phyloP scores from a whole-genome alignment of 768 basidiomycete species.

The Boletus tylopilopsis region DNA sequence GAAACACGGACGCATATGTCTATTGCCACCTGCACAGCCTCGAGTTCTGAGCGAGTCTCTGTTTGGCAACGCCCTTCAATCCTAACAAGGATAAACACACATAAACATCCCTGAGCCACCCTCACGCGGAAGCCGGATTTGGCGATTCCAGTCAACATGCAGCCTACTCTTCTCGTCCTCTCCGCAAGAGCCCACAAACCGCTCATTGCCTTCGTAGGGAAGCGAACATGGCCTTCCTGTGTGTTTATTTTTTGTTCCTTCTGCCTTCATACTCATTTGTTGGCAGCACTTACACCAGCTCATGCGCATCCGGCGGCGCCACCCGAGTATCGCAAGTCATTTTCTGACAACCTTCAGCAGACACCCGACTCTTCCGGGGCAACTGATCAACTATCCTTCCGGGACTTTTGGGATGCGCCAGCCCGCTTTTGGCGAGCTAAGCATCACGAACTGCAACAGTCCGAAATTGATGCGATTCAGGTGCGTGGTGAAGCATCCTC shows the following conservation, averaged over 20 bases:
- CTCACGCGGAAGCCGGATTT: constrained; percentile 1
- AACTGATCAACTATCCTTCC: constrained; percentile 24
- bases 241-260: constrained; percentile 8
- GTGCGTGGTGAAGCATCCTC: constrained; percentile 38
- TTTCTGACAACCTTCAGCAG: constrained; percentile 42
- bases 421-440: constrained; percentile 52
- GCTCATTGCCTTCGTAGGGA: constrained; percentile 62
- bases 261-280: constrained; percentile 11
- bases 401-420: constrained; percentile 69
- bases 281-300: constrained; percentile 35
- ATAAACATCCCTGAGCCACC: no score
- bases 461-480: constrained; percentile 64
- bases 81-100: constrained; percentile 20
- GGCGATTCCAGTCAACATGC: constrained; percentile 11
- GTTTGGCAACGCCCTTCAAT: constrained; percentile 17
- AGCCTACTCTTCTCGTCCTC: constrained; percentile 33
- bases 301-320: constrained; percentile 68
- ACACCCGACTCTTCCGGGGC: constrained; percentile 12
- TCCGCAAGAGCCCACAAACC: constrained; percentile 50
- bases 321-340: constrained; percentile 50
- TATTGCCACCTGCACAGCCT: constrained; percentile 15
- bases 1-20: not conserved
- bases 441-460: constrained; percentile 45
- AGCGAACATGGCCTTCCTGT: constrained; percentile 49
- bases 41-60: constrained; percentile 4